Base-by-base conservation (phyloP, 805 yeast genomes). In the Alloascoidea hylecoeti region DNA sequence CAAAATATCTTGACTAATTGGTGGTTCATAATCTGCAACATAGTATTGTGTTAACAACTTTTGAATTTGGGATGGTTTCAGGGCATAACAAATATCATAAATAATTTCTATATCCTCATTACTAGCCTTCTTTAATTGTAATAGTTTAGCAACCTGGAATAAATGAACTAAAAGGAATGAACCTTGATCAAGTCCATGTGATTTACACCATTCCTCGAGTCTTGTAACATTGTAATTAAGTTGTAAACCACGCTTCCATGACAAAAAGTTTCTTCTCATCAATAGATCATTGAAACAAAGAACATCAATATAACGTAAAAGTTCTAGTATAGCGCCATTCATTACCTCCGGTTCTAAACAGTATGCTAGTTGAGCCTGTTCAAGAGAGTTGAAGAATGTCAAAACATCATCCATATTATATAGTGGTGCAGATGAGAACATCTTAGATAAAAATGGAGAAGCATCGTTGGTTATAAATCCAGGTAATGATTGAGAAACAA, bases 241-340 rank as follows among this genome's bases (percentile, higher is more conserved):
- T 61, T 92, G 98, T 48, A 92, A 70, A 36, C 97, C 97, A 54
- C 98, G 79, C 64, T 89, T 92, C 98, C 98, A 92, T 6, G 95
- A 80, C 53, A 89, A 64, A 62, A 89, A 94, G 61, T 78, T 80
- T 59, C 95, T 75, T 64, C 96, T 78, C 94, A 88, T 82, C 37
- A 94, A 75, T 60, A 92, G 66, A 56, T 92, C 97, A 56, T 92
- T 92, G 69, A 92, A 92, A 61, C 97, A 85, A 46, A 76, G 72
- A 15, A 95, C 92, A 57, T 92, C 95, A 41, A 94, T 85, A 56
- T 80, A 79, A 52, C 79, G 75, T 49, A 92, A 65, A 49, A 92
- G 64, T 52, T 88, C 96, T 43, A 77, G 67, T 18, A 92, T 72
- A 5, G 86, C 94, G 50, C 80, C 88, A 47, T 78, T 78, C 63